These are phyloP conservation scores for Aspergillus luchuensis DNA, from an alignment of 2,329 filamentous ascomycete genomes.

Conservation along the genomic window DNA sequence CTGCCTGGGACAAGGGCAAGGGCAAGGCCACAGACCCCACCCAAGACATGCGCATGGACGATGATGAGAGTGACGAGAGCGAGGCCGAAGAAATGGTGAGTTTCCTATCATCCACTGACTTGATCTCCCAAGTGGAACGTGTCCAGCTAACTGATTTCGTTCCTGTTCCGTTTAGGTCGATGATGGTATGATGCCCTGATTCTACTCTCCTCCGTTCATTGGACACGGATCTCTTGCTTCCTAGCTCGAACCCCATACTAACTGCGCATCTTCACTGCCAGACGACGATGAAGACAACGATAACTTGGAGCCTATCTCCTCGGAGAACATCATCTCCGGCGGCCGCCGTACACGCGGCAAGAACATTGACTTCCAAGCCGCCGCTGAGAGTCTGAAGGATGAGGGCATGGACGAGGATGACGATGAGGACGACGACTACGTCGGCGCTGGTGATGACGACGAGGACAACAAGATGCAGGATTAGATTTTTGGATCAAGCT, in stretches of 20 bases:
- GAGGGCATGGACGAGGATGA: constrained; percentile 65
- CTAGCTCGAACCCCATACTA: constrained; percentile 7
- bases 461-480: constrained; percentile 46
- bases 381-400: constrained; percentile 76
- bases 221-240: neutral
- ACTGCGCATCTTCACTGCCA: constrained; percentile 29
- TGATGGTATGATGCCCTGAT: constrained; percentile 3
- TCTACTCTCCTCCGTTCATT: neutral
- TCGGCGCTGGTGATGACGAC: constrained; percentile 33
- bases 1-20: constrained; percentile 74
- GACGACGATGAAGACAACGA: constrained; percentile 71
- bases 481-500: constrained; percentile 26
- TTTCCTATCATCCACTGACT: constrained; percentile 4
- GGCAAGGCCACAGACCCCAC: constrained; percentile 67
- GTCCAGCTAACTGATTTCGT: neutral
- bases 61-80: constrained; percentile 71
- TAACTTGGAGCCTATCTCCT: constrained; percentile 88
- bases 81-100: constrained; percentile 47
- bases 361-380: constrained; percentile 90
- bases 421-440: constrained; percentile 50
- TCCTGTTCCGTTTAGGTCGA: neutral
- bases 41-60: constrained; percentile 69
- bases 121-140: neutral
- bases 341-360: constrained; percentile 87
- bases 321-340: constrained; percentile 78